Evolutionary conservation across 768 basidiomycete species (phyloP), one percentile per base, ranked within the genome.

Genomic region (Phlegmacium glaucopus): DNA sequence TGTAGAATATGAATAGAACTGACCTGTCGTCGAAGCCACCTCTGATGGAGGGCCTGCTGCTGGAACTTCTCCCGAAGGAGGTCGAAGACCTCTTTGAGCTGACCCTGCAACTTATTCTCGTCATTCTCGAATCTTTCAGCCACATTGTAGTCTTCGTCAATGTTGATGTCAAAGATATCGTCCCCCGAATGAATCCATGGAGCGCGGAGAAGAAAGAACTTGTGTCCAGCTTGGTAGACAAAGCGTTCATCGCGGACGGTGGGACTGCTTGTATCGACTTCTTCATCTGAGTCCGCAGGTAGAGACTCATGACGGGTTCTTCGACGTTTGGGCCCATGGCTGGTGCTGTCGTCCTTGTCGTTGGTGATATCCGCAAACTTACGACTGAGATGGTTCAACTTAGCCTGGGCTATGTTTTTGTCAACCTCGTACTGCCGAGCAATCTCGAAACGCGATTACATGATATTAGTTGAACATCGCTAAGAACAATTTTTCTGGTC

Each of bases 151-250:
- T 35, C 5, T 9, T 42, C 27, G 29, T 53, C 39, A 26, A 49
- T 11, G 7, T 49, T 11, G 34, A 27, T 22, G 9, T 34, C 25
- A 26, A 50, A 53, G 39, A 53, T 6, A n/a, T 38, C 39, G 1
- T 42, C 48, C 5, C 44, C 44, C 3, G 40, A 32, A 12, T 22
- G 50, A 47, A 57, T 26, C 55, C 53, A 54, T 17, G 53, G 53
- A 22, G 34, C 44, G 28, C 44, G 44, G 30, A 46, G 4, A 13
- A 54, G 25, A 37, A 48, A 51, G 17, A 49, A 57, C 27, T 54
- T 57, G 35, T 49, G 52, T 17, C 55, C 55, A 15, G 40, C 39
- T 30, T 51, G 49, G 44, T 42, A 47, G 28, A 55, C 48, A 40
- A 47, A 51, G 10, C 39, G 36, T 13, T 54, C 47, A 15, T 51